Evolutionary conservation across 2,329 filamentous ascomycete genomes (phyloP).

Genomic region (Colletotrichum noveboracense): DNA sequence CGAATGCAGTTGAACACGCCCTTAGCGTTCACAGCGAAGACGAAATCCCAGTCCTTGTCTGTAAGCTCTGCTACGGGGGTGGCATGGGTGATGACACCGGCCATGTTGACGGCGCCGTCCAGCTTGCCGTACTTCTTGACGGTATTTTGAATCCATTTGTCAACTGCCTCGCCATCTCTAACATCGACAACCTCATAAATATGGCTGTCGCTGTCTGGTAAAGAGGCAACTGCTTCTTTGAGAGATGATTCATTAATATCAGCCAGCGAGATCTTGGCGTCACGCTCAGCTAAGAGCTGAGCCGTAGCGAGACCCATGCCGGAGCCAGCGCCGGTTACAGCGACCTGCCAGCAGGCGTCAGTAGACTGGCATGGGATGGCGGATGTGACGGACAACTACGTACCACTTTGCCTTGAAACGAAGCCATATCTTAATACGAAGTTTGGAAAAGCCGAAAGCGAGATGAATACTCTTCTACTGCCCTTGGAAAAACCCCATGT

Average conservation of each 20-base stretch:
- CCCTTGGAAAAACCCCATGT: not conserved
- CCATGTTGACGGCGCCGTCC: constrained; percentile 48
- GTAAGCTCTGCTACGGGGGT: constrained; percentile 30
- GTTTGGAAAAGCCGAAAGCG: not conserved
- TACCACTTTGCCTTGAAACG: not conserved
- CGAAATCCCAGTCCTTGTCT: constrained; percentile 45
- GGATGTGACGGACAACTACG: not conserved
- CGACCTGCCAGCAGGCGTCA: constrained; percentile 29
- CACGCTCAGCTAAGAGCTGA: constrained; percentile 44
- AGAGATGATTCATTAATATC: constrained; percentile 46
- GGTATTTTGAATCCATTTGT: constrained; percentile 34
- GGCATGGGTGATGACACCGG: constrained; percentile 44
- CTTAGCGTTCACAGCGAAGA: constrained; percentile 48
- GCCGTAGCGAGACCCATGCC: constrained; percentile 56
- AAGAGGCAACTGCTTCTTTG: constrained; percentile 3
- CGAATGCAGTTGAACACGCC: constrained; percentile 57
- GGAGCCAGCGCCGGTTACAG: constrained; percentile 51
- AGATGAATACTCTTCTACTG: not conserved
- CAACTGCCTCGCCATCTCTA: constrained; percentile 10
- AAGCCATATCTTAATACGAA: not conserved
- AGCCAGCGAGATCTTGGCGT: constrained; percentile 50
- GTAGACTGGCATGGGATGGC: not conserved
- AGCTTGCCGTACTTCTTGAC: constrained; percentile 38
- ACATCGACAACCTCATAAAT: constrained; percentile 15
- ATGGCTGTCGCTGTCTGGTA: not conserved